Percentiles rank a stretch among this genome's conserved stretches.
These are phyloP conservation scores for Scheffersomyces parashehatae DNA, from an alignment of 1,139 yeast species.

Conservation along the genomic window DNA sequence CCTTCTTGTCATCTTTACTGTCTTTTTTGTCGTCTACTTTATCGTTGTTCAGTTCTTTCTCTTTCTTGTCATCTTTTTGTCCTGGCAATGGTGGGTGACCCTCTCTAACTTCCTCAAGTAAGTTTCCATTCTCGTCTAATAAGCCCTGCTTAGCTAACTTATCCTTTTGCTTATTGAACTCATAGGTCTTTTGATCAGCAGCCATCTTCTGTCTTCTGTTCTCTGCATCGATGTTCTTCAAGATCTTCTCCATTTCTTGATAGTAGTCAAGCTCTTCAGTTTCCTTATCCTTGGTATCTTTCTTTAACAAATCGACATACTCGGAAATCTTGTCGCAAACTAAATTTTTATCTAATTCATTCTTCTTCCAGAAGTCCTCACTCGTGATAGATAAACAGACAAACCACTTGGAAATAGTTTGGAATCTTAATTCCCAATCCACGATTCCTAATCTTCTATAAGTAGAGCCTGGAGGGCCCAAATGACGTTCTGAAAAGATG, in stretches of 20 bases:
- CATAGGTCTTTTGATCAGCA: background rate
- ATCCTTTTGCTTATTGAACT: background rate
- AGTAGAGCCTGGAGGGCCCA: background rate
- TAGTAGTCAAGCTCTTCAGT: constrained; percentile 7
- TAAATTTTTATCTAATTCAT: constrained; percentile 19
- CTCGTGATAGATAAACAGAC: constrained; percentile 34
- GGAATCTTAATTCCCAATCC: constrained; percentile 40
- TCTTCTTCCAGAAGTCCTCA: constrained; percentile 22
- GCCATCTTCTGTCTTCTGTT: background rate
- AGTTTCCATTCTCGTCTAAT: background rate
- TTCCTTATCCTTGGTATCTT: constrained; percentile 17
- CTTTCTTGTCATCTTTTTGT: background rate
- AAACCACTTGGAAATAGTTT: constrained; percentile 35
- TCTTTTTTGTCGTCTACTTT: background rate
- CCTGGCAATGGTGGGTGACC: background rate
- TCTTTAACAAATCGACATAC: constrained; percentile 30
- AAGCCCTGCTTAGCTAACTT: background rate
- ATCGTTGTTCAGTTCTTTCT: background rate
- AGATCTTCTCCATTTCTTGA: background rate
- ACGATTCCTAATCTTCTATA: constrained; percentile 14
- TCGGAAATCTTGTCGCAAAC: constrained; percentile 25
- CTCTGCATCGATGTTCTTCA: background rate
- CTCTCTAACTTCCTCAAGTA: background rate
- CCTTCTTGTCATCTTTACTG: no score
- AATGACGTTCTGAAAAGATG: background rate